These are phyloP conservation scores for Fusarium sp. DNA, from an alignment of 2,329 filamentous ascomycete species.

Conservation along the genomic window DNA sequence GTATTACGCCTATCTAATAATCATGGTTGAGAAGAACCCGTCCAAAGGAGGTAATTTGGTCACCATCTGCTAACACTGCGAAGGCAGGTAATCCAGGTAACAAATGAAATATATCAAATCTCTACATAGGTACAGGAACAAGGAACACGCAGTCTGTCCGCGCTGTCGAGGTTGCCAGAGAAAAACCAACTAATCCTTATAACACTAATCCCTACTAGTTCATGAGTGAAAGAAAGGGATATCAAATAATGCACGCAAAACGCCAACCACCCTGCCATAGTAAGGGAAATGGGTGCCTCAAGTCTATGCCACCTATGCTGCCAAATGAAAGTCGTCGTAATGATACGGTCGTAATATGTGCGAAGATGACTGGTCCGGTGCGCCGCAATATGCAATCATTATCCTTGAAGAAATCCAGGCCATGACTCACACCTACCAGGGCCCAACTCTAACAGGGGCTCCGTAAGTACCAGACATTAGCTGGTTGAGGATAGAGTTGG, in stretches of 20 bases:
- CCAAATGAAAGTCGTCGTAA: constrained; percentile 49
- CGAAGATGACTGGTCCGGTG: constrained; percentile 38
- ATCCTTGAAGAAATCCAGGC: constrained; percentile 13
- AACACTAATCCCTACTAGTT: constrained; percentile 40
- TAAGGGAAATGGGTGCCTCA: constrained; percentile 44
- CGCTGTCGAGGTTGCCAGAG: constrained; percentile 12
- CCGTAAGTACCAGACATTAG: constrained; percentile 70
- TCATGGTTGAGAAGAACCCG: neutral
- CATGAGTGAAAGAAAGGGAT: constrained; percentile 44
- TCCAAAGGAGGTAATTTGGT: neutral
- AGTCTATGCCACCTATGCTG: constrained; percentile 53
- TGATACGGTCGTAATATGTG: constrained; percentile 49
- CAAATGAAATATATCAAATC: constrained; percentile 23
- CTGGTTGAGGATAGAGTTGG: constrained; percentile 70
- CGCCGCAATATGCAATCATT: constrained; percentile 43
- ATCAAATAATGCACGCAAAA: constrained; percentile 48
- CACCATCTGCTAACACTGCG: neutral
- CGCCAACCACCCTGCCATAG: constrained; percentile 47
- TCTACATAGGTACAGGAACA: too few relatives aligned
- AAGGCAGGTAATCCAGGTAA: neutral
- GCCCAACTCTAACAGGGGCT: constrained; percentile 70
- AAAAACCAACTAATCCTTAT: constrained; percentile 9
- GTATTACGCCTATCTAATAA: neutral
- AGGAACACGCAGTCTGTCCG: constrained; percentile 33
- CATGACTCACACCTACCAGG: constrained; percentile 58